Evolutionary conservation across 352 stramenopile species (phyloP), one percentile per base, ranked within the genome.

Genomic region (Elongisporangium senticosum): DNA sequence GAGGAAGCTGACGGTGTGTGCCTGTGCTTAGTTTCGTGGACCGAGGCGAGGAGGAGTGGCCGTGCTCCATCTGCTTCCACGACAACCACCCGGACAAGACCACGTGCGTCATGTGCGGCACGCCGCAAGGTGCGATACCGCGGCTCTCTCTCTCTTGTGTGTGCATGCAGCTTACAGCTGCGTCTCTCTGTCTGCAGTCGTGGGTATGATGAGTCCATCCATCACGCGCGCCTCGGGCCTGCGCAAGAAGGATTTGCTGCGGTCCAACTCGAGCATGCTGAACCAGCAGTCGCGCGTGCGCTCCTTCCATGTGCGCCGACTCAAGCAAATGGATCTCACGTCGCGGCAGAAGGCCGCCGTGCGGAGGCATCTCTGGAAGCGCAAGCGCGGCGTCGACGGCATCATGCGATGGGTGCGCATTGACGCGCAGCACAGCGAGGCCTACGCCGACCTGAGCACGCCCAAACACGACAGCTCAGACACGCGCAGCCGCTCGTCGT

Each of bases 31-130:
- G 74, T 56, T 94, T 94, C 56, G 61, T 94, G 6, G 75, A 87
- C 64, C 83, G 83, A 49, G 85, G 85, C 8, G 79, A 93, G 54
- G 68, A 90, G 54, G 83, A 90, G 53, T 94, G 85, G 85, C 82
- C 83, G 20, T 94, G 83, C 66, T 92, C 85, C 20, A 94, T 94
- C 51, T 94, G 85, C 62, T 94, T 91, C 69, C 85, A 94, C 67
- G 81, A 91, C 61, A 93, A 94, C 69, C 85, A 94, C 64, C 83
- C 83, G 61, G 85, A 75, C 64, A 90, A 89, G 62, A 87, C 72
- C 40, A 70, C 64, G 49, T 94, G 85, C 58, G 83, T 94, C 59
- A 90, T 94, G 83, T 94, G 85, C 59, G 80, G 83, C 67, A 93
- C 85, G 21, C 79, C 83, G 33, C 79, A 83, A 43, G 33, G 33